Evolutionary conservation across 345 rosid species (phyloP).

Genomic region (Eucalyptus viminalis): DNA sequence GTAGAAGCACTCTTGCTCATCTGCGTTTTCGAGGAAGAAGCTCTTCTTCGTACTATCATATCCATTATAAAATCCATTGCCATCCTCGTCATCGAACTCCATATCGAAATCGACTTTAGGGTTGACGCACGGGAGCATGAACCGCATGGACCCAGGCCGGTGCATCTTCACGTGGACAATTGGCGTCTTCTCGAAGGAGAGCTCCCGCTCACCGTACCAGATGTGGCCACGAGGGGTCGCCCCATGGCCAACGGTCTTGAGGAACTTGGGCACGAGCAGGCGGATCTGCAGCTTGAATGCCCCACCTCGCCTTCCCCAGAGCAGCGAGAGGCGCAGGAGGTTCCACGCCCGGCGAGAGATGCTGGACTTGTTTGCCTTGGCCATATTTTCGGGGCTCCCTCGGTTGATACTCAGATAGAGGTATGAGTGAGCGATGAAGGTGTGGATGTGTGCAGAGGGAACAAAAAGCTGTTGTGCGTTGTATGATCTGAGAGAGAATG

Average conservation of each 20-base stretch:
- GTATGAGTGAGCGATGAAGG: not conserved
- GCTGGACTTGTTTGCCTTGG: not conserved
- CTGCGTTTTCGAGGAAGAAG: not conserved
- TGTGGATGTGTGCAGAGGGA: not conserved
- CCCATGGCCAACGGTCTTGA: slow-evolving; percentile 23
- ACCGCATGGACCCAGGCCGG: slow-evolving; percentile 49
- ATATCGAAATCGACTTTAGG: slow-evolving; percentile 41
- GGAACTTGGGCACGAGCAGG: slow-evolving; percentile 24
- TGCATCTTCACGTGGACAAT: slow-evolving; percentile 55
- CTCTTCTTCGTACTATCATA: slow-evolving; percentile 5
- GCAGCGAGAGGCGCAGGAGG: slow-evolving; percentile 40
- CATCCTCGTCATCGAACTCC: slow-evolving; percentile 20
- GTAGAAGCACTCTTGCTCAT: not conserved
- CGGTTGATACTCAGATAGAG: not conserved
- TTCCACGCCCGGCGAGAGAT: slow-evolving; percentile 37
- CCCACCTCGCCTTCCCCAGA: slow-evolving; percentile 71
- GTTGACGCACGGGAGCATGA: slow-evolving; percentile 61
- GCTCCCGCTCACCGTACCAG: slow-evolving; percentile 50
- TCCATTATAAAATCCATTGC: not conserved
- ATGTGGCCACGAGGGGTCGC: slow-evolving; percentile 3
- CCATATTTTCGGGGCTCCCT: not conserved
- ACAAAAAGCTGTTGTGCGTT: not conserved
- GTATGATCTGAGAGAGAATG: not conserved
- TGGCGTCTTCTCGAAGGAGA: slow-evolving; percentile 83
- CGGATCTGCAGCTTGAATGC: slow-evolving; percentile 40